Base-by-base conservation (phyloP, 176 grass and related monocot genomes). In the Pharus latifolius region DNA sequence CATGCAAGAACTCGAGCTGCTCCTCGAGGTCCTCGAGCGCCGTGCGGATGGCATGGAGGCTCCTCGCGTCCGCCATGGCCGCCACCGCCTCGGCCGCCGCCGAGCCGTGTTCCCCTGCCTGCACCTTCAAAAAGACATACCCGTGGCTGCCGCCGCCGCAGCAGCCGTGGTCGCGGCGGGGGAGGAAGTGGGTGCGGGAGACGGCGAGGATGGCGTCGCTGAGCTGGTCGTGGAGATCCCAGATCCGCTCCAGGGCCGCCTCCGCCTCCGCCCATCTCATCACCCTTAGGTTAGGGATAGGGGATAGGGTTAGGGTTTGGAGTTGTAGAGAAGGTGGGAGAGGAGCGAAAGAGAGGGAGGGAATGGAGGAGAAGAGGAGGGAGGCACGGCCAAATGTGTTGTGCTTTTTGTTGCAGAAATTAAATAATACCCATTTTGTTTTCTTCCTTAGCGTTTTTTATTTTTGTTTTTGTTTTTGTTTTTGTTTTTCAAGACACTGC, bases 21-120 rank as follows among this genome's bases (percentile, higher is more conserved):
- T 90, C 86, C 77, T 92, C 93, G 27, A 97, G 84, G 74, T 92
- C 85, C 83, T 97, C 93, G 24, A 97, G 80, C 32, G 89, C 89
- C 23, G 83, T 69, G 46, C 93, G 83, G 69, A 97, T 97, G 55
- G 89, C 80, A 65, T 92, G 76, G 55, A 97, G 83, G 76, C 93
- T 97, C 74, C 77, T 84, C 34, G 86, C 93, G 70, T 96, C 89
- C 11, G 64, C 83, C 49, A 89, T 45, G 40, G 85, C 86, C 52
- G 79, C 74, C 64, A 64, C 56, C 13, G 71, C 70, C 3, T 67
- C 80, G 26, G 73, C 65, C 31, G 54, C 14, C 26, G 12, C 69
- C 9, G 56, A 80, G 31, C n/a, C 70, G 7, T 13, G 12, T 0
- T 12, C 59, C 0, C 10, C 65, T 6, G 47, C 69, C 31, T 20